Evolutionary conservation across 441 rosid species (phyloP), one percentile per base, ranked within the genome.

Genomic region (Euphorbia corollata): DNA sequence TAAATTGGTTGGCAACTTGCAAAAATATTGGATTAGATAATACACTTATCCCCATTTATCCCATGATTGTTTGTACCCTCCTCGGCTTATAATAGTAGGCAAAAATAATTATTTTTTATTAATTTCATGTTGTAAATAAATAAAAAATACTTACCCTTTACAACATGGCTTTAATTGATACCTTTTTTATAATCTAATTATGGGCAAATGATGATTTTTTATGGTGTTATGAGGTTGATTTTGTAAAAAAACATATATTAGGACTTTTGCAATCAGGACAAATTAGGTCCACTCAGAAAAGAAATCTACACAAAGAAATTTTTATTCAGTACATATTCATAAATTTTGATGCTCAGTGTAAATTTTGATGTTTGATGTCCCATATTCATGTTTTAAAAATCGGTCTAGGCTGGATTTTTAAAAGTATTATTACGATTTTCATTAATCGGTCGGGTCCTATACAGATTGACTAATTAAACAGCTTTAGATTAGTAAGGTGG

Each of bases 201-300:
- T 66, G 38, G 38, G 19, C 54, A 56, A 67, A 67, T 67, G 8
- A 66, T 55, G 53, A 38, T 54, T 55, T 55, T 47, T 47, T 47
- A 47, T 50, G 51, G 36, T 20, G 15, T 15, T 1, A 38, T 47
- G n/a, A 22, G 16, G 8, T 30, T 66, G 20, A 19, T 39, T 38
- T 22, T 24, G 20, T 22, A 23, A 10, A 6, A 56, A 56, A 56
- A 56, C 0, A 12, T n/a, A 12, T 47, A 2, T 11, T 22, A 22
- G 54, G 27, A 22, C 13, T 11, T 55, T 27, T 9, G 6, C 19
- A 13, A 66, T 66, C 19, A 6, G 7, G 60, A 36, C 59, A 53
- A 4, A 27, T 27, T 27, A 27, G 32, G 32, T 27, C 32, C 32
- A 20, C n/a, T 13, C 0, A n/a, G n/a, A 12, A 47, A 13, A 47